Conservation (phyloP, 1,284 basidiomycete species). For the Malassezia slooffiae region DNA sequence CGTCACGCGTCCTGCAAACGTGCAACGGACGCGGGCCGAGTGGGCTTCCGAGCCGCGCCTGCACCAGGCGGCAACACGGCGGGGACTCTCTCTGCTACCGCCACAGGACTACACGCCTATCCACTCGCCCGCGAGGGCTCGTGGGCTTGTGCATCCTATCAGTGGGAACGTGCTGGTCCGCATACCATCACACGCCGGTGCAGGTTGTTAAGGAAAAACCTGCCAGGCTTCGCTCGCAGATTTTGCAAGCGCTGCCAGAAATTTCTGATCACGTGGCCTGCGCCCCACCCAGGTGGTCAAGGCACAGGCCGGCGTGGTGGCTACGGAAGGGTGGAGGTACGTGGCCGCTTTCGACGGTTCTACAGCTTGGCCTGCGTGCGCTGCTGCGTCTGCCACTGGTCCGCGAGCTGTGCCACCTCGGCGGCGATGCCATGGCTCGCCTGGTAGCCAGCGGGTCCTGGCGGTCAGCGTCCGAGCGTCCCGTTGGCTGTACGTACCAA, state of each 20-base stretch:
- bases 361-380: slow-evolving; percentile 5
- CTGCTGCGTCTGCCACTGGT: slow-evolving; percentile 7
- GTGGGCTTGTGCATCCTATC: slow-evolving; percentile 15
- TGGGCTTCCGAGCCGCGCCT: background rate
- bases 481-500: slow-evolving; percentile 18
- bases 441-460: slow-evolving; percentile 35
- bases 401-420: slow-evolving; percentile 27
- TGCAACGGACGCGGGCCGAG: background rate
- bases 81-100: slow-evolving; percentile 10
- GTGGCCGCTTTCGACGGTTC: too few species aligned
- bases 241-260: too few species aligned
- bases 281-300: too few species aligned
- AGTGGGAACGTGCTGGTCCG: slow-evolving; percentile 11
- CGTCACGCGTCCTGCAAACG: slow-evolving; percentile 9
- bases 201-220: background rate
- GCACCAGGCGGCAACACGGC: background rate
- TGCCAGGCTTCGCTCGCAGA: too few species aligned
- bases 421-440: slow-evolving; percentile 36
- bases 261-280: slow-evolving; percentile 7
- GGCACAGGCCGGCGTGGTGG: too few species aligned
- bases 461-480: background rate
- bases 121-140: slow-evolving; percentile 17
- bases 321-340: too few species aligned
- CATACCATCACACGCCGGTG: slow-evolving; percentile 12
- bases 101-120: slow-evolving; percentile 14